Evolutionary conservation across 2,329 filamentous ascomycete genomes (phyloP), one percentile per base, ranked within the genome.

Genomic region (Hansfordia pulvinata): DNA sequence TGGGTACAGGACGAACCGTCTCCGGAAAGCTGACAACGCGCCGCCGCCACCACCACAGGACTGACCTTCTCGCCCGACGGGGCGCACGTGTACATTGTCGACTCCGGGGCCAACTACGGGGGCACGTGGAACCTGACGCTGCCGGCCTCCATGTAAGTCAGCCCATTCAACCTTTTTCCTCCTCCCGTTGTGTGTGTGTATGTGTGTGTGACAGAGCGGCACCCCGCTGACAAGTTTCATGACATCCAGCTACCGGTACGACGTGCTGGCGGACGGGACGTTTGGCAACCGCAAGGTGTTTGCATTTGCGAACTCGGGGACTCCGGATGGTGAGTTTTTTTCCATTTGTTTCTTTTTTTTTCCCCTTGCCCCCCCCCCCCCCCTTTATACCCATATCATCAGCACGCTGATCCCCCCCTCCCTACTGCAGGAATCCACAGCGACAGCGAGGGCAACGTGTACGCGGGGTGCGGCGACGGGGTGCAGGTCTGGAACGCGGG

Each of bases 241-340:
- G n/a, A n/a, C n/a, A 13, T 4, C 5, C 10, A 64, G 58, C 18
- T 64, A 64, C 31, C 56, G 56, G 4, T 66, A 48, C 24, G 49
- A 60, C 6, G 58, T 65, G 3, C 36, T 45, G 8, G 30, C 48
- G 1, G 59, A 64, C 25, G 62, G 61, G 14, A 62, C 60, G 0
- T 60, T 49, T 27, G 49, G 53, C 4, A 60, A 63, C 39, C 52
- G 60, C 27, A 58, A 60, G 30, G 54, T 61, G 0, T 78, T 79
- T 38, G 69, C 73, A 0, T 73, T 62, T 33, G 51, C 56, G 3
- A 56, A 63, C 24, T 41, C 54, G 2, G 64, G 67, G 3, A 50
- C 70, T 3, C 69, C 73, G 0, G 74, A 79, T 35, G 74, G 75
- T 49, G 49, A 28, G 47, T 40, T 13, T n/a, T n/a, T n/a, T n/a